Evolutionary conservation across 768 basidiomycete genomes (phyloP), one percentile per base, ranked within the genome.

Genomic region (Rhodocollybia butyracea): DNA sequence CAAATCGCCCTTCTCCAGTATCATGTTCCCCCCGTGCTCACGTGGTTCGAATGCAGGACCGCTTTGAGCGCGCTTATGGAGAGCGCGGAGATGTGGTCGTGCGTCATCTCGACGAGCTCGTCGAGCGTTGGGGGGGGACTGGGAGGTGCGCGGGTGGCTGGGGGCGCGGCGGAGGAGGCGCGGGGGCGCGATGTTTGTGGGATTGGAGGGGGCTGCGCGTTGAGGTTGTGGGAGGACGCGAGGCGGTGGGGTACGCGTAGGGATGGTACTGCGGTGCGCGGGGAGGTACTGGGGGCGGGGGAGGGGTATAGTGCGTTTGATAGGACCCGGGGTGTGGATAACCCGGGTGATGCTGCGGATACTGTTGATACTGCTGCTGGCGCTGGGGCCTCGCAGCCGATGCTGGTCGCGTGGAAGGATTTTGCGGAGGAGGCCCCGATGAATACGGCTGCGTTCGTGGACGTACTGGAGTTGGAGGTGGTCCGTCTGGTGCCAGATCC

Each of bases 1-100:
- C n/a, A 94, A 68, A 47, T 94, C 91, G 22, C 77, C 73, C 74
- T 97, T 97, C 74, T 97, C 94, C n/a, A 96, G 72, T 2, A 94
- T 73, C 63, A 85, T 73, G n/a, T 40, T 13, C 39, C 39, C 39
- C 84, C 81, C 27, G 90, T 83, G 60, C 83, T 82, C 39, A 96
- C 89, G 54, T 89, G 92, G 60, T 94, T 91, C 52, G 84, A 83
- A 64, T 84, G 91, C 21, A 97, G 69, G 19, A 96, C 79, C 2
- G 78, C 76, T 67, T 97, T 97, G 45, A 97, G 75, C n/a, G 78
- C 71, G 22, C 82, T 73, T 52, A 95, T 82, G 6, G 87, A 82
- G 13, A 96, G 74, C 3, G 76, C 68, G 2, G 76, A 67, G n/a
- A 95, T 69, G 13, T 77, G 74, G 6, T 79, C 80, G 1, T 75